phyloP scores from a whole-genome alignment of 2,329 filamentous ascomycete species.

The Sclerotinia nivalis region DNA sequence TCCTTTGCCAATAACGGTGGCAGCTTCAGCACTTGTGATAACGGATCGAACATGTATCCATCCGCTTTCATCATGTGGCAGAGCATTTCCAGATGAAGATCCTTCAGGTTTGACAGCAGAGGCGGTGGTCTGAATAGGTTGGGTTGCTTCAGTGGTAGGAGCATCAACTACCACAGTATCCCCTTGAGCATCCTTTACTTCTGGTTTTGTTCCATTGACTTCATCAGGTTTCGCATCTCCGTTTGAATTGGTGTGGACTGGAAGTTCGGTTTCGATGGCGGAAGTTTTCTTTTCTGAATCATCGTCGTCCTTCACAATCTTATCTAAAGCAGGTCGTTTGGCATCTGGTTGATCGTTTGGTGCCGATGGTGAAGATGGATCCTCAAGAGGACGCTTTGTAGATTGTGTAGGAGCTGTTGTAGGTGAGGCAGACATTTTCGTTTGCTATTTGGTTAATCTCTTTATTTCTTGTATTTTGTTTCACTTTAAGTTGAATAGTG shows the following conservation, averaged over 20 bases:
- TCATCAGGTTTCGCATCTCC: slow-evolving; percentile 44
- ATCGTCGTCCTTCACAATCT: slow-evolving; percentile 71
- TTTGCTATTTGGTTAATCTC: slow-evolving; percentile 45
- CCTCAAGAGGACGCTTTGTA: slow-evolving; percentile 91
- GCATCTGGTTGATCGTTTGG: slow-evolving; percentile 93
- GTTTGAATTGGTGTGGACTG: slow-evolving; percentile 48
- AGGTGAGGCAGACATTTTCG: slow-evolving; percentile 73
- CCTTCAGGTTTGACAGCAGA: slow-evolving; percentile 43
- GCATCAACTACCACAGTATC: slow-evolving; percentile 69
- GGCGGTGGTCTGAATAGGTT: slow-evolving; percentile 53
- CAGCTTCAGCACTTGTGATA: slow-evolving; percentile 95
- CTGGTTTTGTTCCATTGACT: slow-evolving; percentile 51
- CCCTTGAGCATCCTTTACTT: slow-evolving; percentile 59
- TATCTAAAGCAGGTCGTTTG: slow-evolving; percentile 94
- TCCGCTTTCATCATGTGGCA: slow-evolving; percentile 81
- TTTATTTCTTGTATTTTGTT: slow-evolving; percentile 23
- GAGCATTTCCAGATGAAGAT: slow-evolving; percentile 44
- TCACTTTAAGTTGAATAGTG: slow-evolving; percentile 41
- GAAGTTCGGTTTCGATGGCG: slow-evolving; percentile 40
- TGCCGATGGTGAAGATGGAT: slow-evolving; percentile 90
- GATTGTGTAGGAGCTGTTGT: slow-evolving; percentile 64
- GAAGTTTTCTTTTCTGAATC: slow-evolving; percentile 44
- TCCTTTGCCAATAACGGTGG: slow-evolving; percentile 96
- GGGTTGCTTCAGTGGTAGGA: slow-evolving; percentile 42
- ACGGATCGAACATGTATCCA: slow-evolving; percentile 98